A percentile compares a stretch with the other conserved stretches of the same genome.
Conservation (phyloP, 352 stramenopile genomes). For the Phytophthora quininea region DNA sequence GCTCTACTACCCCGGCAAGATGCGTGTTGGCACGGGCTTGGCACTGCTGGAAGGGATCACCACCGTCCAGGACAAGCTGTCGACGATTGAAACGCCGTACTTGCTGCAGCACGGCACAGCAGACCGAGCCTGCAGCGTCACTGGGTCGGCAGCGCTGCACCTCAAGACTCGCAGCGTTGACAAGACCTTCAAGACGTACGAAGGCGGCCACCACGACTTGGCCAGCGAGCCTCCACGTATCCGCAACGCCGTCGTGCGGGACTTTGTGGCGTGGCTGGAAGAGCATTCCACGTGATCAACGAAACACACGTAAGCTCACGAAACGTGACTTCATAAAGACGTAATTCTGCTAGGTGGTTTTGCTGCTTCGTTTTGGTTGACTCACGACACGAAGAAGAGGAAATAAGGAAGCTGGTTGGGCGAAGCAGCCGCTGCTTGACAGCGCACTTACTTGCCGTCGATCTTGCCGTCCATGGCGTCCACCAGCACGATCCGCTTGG, state of each 20-base stretch:
- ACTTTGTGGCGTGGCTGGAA: slow-evolving; percentile 80
- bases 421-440: slow-evolving; percentile 4
- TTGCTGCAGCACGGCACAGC: slow-evolving; percentile 73
- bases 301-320: not conserved
- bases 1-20: slow-evolving; percentile 74
- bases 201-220: slow-evolving; percentile 67
- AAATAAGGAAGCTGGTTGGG: slow-evolving; percentile 1
- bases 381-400: slow-evolving; percentile 23
- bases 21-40: slow-evolving; percentile 75
- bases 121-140: slow-evolving; percentile 77
- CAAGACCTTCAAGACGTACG: slow-evolving; percentile 76
- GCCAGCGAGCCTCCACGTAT: slow-evolving; percentile 75
- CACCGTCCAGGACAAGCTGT: slow-evolving; percentile 59
- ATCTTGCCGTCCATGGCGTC: slow-evolving; percentile 46
- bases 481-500: slow-evolving; percentile 38
- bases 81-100: slow-evolving; percentile 74
- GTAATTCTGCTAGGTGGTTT: slow-evolving; percentile 1
- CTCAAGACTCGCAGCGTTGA: slow-evolving; percentile 57
- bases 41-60: slow-evolving; percentile 71
- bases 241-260: slow-evolving; percentile 60
- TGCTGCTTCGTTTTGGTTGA: slow-evolving; percentile 16
- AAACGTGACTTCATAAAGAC: slow-evolving; percentile 16
- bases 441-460: slow-evolving; percentile 36
- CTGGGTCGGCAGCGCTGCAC: slow-evolving; percentile 65
- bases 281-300: slow-evolving; percentile 26